These are phyloP conservation scores for Bretziella fagacearum DNA, from an alignment of 2,329 filamentous ascomycete species.

Conservation along the genomic window DNA sequence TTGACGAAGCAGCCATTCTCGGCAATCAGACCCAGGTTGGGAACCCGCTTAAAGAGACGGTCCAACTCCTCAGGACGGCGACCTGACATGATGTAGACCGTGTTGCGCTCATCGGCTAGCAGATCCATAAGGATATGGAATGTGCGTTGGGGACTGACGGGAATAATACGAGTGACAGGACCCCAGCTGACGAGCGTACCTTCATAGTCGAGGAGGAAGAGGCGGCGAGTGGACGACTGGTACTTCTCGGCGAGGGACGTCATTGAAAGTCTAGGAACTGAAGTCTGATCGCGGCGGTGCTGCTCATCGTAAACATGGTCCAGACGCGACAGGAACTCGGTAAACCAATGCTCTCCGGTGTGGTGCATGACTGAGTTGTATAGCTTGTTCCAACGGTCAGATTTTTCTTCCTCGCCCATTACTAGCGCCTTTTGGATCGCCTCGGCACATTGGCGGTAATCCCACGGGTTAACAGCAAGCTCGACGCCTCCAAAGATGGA, in stretches of 20 bases:
- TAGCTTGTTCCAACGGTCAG: constrained; percentile 55
- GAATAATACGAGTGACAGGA: constrained; percentile 65
- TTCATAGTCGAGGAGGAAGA: constrained; percentile 89
- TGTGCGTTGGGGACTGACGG: constrained; percentile 68
- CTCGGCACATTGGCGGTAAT: constrained; percentile 73
- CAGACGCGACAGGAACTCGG: constrained; percentile 53
- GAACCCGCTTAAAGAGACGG: constrained; percentile 65
- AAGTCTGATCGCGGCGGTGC: constrained; percentile 65
- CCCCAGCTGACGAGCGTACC: constrained; percentile 82
- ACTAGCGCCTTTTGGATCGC: constrained; percentile 72
- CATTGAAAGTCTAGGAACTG: constrained; percentile 69
- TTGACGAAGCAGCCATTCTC: constrained; percentile 90
- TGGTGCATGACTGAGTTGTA: constrained; percentile 59
- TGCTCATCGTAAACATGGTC: constrained; percentile 69
- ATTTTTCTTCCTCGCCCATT: constrained; percentile 60
- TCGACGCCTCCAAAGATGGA: constrained; percentile 69
- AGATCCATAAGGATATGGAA: constrained; percentile 70
- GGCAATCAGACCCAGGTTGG: constrained; percentile 73
- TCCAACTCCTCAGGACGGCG: constrained; percentile 78
- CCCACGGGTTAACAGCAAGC: constrained; percentile 85
- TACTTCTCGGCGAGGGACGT: constrained; percentile 49
- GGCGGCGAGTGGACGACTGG: constrained; percentile 43
- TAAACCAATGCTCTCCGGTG: constrained; percentile 75
- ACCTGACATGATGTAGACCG: constrained; percentile 86
- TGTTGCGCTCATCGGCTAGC: constrained; percentile 61